Evolutionary conservation across 2,329 filamentous ascomycete species (phyloP).

Genomic region (Pseudogymnoascus sp.): DNA sequence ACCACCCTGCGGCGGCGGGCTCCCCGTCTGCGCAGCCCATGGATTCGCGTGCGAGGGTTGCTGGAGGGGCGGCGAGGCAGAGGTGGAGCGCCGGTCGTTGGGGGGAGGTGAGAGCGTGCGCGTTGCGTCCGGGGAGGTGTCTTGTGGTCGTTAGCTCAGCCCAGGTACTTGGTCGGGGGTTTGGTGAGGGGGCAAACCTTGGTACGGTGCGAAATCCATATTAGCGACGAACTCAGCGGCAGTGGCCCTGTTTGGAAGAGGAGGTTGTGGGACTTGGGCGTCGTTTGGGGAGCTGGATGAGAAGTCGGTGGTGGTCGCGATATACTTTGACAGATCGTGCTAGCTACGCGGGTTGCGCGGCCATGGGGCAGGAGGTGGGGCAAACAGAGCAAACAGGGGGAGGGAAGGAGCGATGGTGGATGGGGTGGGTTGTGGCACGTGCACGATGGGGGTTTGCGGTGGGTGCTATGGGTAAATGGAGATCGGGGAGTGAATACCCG

Average conservation of each 20-base stretch:
- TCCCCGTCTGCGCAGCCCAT: conserved; percentile 17
- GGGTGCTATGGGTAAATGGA: not conserved
- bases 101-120: conserved; percentile 68
- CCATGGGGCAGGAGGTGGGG: not conserved
- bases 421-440: not conserved
- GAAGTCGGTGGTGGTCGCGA: not conserved
- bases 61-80: conserved; percentile 50
- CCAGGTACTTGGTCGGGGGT: not conserved
- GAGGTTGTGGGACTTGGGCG: not conserved
- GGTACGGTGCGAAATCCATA: conserved; percentile 97
- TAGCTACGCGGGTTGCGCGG: conserved; percentile 5
- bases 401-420: not conserved
- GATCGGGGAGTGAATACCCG: not conserved
- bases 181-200: conserved; percentile 32
- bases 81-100: conserved; percentile 33
- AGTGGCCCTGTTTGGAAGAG: not conserved
- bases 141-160: conserved; percentile 27
- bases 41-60: conserved; percentile 35
- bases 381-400: conserved; percentile 1
- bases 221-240: conserved; percentile 17
- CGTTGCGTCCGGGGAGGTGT: conserved; percentile 75
- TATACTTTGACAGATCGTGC: conserved; percentile 2
- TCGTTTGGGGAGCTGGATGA: not conserved
- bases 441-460: not conserved
- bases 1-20: conserved; percentile 14